A percentile compares a stretch with the other conserved stretches of the same genome.
Evolutionary conservation across 805 yeast species (phyloP).

Genomic region (Pachysolen tannophilus): DNA sequence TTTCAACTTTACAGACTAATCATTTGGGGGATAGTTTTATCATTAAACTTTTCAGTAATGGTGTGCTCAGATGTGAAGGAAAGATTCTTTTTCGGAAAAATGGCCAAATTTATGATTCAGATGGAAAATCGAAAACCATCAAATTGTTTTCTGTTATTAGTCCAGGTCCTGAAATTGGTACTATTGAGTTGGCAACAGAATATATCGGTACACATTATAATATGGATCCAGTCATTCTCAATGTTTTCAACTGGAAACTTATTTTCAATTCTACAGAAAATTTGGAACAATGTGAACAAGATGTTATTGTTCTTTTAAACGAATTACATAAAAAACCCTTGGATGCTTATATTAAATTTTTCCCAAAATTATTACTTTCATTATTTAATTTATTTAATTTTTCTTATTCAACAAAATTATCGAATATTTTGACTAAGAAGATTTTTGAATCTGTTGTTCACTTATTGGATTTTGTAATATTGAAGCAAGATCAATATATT

Average conservation of each 20-base stretch:
- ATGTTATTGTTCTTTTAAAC: constrained; percentile 38
- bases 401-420: constrained; percentile 13
- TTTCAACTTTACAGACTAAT: constrained; percentile 33
- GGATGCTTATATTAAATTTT: constrained; percentile 46
- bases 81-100: constrained; percentile 30
- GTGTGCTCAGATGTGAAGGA: constrained; percentile 53
- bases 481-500: constrained; percentile 56
- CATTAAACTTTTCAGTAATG: constrained; percentile 55
- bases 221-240: constrained; percentile 44
- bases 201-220: constrained; percentile 67
- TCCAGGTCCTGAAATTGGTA: constrained; percentile 33
- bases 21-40: constrained; percentile 37
- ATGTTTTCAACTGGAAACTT: constrained; percentile 45
- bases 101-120: constrained; percentile 26
- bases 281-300: constrained; percentile 28
- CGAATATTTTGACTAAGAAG: constrained; percentile 22
- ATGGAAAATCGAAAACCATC: constrained; percentile 37
- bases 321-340: constrained; percentile 48
- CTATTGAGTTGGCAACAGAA: constrained; percentile 45
- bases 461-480: constrained; percentile 53
- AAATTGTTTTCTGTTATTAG: constrained; percentile 30
- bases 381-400: constrained; percentile 28
- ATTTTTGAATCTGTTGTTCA: constrained; percentile 53
- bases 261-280: constrained; percentile 30
- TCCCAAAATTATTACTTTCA: constrained; percentile 44